Percentiles rank a stretch among this genome's conserved stretches.
Evolutionary conservation across 2,329 filamentous ascomycete species (phyloP).

Genomic region (Nannizziopsis arthrosporioides): DNA sequence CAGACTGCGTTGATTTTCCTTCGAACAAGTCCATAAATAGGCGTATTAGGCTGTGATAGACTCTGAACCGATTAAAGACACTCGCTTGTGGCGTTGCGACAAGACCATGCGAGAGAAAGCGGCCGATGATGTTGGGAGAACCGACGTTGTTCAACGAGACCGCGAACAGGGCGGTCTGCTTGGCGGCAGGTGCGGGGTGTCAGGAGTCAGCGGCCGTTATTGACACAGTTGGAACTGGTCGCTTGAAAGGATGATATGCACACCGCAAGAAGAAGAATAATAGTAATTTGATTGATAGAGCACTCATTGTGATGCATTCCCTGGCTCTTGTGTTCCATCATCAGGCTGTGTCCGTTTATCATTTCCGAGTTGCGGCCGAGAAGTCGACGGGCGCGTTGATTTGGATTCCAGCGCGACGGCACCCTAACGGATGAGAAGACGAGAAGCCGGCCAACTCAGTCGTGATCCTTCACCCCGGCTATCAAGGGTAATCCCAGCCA

Average conservation of each 20-base stretch:
- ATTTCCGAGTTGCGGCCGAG: background rate
- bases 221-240: too few species aligned
- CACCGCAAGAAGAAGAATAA: too few species aligned
- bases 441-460: too few species aligned
- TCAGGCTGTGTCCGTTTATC: background rate
- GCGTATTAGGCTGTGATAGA: background rate
- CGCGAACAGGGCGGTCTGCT: background rate
- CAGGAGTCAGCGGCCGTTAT: too few species aligned
- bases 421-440: background rate
- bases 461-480: background rate
- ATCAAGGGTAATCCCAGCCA: background rate
- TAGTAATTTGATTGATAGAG: too few species aligned
- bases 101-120: background rate
- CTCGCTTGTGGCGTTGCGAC: constrained; percentile 6
- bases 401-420: background rate
- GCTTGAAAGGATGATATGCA: too few species aligned
- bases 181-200: too few species aligned
- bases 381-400: background rate
- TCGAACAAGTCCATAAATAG: background rate
- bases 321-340: too few species aligned
- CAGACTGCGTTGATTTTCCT: too few species aligned
- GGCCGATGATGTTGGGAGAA: background rate
- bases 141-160: background rate
- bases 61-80: background rate
- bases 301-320: too few species aligned